Base-by-base conservation (phyloP, 257 asterid species). In the Solanum gandarillasii region DNA sequence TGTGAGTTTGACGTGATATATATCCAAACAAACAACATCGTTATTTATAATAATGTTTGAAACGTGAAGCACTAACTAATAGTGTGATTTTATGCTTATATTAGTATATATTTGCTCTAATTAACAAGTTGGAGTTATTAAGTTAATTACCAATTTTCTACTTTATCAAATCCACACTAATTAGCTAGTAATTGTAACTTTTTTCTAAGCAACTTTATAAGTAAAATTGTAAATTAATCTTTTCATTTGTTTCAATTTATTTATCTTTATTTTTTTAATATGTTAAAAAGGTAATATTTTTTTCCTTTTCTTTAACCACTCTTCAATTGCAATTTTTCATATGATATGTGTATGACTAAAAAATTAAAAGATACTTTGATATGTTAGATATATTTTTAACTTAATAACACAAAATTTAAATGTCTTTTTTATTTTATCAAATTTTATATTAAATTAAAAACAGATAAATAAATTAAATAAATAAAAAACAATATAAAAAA, bases 211-310 rank as follows among this genome's bases (percentile, higher is more conserved):
- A 48, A 5, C 60, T 48, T 48, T 5, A 14, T 48, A 48, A 52
- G 9, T 52, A 52, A 16, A 52, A 16, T 16, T 16, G 60, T 16
- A 52, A 16, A 16, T 16, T 52, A 52, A 52, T 52, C 3, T 16
- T 16, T 52, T 52, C 9, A 52, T 52, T 52, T 52, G 10, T 55
- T 55, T 20, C 1, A 55, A 25, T 65, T 25, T 65, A 4, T 21
- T 23, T 23, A 2, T 60, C 0, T 9, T 23, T 21, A 1, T 60
- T 60, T 9, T 60, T 60, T 9, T 23, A 3, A n/a, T 23, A 2
- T 4, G 6, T 9, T 21, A 9, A 0, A 23, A 60, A 18, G 1
- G n/a, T 13, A 18, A 7, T 18, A 1, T 20, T 1, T 18, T 6
- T 20, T 7, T 58, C 67, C 7, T 23, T 10, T 11, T 9, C 5